Conservation (phyloP, 345 rosid species). For the Syzygium grande region DNA sequence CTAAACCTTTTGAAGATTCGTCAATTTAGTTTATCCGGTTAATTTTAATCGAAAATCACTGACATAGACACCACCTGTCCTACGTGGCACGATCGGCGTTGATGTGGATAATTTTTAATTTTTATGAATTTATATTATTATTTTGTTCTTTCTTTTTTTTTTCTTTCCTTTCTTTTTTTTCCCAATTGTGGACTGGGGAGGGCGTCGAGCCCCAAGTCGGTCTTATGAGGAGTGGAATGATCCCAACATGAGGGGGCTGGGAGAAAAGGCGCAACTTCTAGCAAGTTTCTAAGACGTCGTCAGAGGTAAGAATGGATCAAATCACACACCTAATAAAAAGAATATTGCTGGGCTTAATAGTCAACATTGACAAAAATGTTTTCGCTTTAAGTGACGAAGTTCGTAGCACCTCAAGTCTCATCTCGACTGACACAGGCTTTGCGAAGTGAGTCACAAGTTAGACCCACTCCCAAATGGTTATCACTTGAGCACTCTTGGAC, state of each 20-base stretch:
- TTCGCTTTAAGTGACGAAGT: neutral
- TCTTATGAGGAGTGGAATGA: neutral
- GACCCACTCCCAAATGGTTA: neutral
- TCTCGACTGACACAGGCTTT: neutral
- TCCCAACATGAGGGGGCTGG: neutral
- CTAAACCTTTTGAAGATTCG: too few species aligned
- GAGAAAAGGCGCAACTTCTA: neutral
- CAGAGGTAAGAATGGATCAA: neutral
- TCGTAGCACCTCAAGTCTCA: neutral
- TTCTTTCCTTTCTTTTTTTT: too few species aligned
- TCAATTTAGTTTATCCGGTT: too few species aligned
- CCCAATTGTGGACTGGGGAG: too few species aligned
- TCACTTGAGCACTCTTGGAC: neutral
- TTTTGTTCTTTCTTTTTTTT: too few species aligned
- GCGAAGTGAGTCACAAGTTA: neutral
- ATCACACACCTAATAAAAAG: neutral
- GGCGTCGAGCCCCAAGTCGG: neutral
- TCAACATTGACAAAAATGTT: neutral
- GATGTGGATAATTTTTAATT: too few species aligned
- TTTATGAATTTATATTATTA: too few species aligned
- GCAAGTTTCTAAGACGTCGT: neutral
- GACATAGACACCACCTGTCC: too few species aligned
- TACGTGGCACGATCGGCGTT: too few species aligned
- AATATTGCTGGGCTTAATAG: neutral
- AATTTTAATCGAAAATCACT: too few species aligned